Percentiles rank a stretch among this genome's conserved stretches.
These are phyloP conservation scores for Penicillium cosmopolitanum DNA, from an alignment of 495 filamentous ascomycete species.

Conservation along the genomic window DNA sequence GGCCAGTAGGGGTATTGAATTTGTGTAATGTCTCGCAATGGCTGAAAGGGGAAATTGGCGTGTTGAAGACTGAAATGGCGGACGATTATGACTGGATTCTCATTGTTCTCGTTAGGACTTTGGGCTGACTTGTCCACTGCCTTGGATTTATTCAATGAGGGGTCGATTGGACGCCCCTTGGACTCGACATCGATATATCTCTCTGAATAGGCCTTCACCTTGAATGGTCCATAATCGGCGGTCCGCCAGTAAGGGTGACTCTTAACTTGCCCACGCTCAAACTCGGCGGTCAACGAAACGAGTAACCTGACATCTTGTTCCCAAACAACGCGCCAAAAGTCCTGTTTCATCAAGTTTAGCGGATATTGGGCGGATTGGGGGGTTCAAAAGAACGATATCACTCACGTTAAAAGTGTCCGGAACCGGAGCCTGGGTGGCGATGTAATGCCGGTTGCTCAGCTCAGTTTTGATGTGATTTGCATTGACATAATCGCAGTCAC, in stretches of 20 bases:
- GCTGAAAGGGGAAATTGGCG: conserved; percentile 74
- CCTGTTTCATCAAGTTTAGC: conserved; percentile 52
- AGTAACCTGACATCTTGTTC: conserved; percentile 93
- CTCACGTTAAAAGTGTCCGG: conserved; percentile 90
- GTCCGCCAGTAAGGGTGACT: conserved; percentile 91
- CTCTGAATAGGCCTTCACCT: conserved; percentile 77
- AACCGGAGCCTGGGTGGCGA: conserved; percentile 92
- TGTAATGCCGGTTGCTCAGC: conserved; percentile 85
- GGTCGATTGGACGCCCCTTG: conserved; percentile 18
- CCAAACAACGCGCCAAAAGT: conserved; percentile 98
- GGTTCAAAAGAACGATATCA: conserved; percentile 15
- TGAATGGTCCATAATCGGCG: conserved; percentile 79
- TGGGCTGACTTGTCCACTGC: conserved; percentile 20
- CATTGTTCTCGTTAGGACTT: conserved; percentile 30
- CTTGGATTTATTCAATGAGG: conserved; percentile 16
- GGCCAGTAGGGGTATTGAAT: conserved; percentile 95
- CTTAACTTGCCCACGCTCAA: conserved; percentile 92
- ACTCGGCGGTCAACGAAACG: conserved; percentile 95
- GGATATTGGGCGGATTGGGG: neutral
- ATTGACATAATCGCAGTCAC: conserved; percentile 93
- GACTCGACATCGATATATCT: conserved; percentile 74
- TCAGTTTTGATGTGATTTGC: conserved; percentile 81
- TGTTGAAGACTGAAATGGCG: conserved; percentile 87
- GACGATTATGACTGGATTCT: conserved; percentile 78
- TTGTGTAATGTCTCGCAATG: conserved; percentile 91